A percentile compares a stretch with the other conserved stretches of the same genome.
These are phyloP conservation scores for Beauveria asiatica DNA, from an alignment of 2,329 filamentous ascomycete genomes.

Conservation along the genomic window DNA sequence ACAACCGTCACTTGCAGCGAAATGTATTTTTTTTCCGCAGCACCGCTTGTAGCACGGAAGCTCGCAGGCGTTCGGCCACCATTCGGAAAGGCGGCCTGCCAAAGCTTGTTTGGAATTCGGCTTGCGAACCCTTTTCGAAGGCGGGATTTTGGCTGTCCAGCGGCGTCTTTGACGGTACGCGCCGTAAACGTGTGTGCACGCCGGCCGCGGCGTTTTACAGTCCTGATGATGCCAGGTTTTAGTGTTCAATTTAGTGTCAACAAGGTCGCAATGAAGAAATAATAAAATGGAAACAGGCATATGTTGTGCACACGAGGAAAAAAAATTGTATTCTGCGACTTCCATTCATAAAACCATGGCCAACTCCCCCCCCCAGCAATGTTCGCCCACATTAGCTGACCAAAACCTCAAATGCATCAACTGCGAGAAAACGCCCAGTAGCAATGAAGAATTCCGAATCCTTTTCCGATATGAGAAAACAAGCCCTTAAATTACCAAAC, in stretches of 20 bases:
- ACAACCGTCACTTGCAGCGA: not conserved
- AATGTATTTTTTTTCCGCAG: not conserved
- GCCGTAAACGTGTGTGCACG: too few relatives aligned
- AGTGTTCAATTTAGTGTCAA: not conserved
- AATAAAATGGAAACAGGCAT: not conserved
- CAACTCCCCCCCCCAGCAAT: slow-evolving; percentile 3
- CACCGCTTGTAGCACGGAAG: too few relatives aligned
- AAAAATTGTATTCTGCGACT: not conserved
- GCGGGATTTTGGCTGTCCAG: too few relatives aligned
- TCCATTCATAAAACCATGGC: not conserved
- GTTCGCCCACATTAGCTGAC: not conserved
- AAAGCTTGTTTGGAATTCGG: too few relatives aligned
- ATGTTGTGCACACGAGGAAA: not conserved
- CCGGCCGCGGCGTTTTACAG: too few relatives aligned
- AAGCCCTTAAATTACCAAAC: not conserved
- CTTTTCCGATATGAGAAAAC: not conserved
- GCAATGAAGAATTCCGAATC: not conserved
- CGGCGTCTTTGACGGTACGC: too few relatives aligned
- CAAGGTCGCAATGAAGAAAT: not conserved
- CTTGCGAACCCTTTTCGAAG: too few relatives aligned
- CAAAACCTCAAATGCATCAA: not conserved
- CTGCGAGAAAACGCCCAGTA: not conserved
- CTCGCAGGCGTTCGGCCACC: too few relatives aligned
- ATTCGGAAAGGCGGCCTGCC: too few relatives aligned
- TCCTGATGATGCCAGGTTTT: not conserved